A percentile compares a stretch with the other conserved stretches of the same genome.
phyloP scores from a whole-genome alignment of 2,329 filamentous ascomycete genomes.

The Stachybotrys elegans region DNA sequence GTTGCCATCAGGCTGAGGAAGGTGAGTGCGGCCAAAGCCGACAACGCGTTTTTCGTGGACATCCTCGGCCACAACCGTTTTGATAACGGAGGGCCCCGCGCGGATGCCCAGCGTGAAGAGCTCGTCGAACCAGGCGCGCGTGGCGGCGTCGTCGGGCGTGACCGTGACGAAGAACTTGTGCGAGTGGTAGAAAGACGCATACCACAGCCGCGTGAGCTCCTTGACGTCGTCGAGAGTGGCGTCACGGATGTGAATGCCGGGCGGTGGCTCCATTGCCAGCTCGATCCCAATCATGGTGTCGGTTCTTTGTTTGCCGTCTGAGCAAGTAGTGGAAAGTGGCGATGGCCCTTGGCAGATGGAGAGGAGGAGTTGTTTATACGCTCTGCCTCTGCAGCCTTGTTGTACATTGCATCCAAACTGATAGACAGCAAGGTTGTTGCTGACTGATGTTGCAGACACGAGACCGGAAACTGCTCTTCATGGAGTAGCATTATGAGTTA shows the following conservation, averaged over 20 bases:
- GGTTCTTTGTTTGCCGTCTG: too few species aligned
- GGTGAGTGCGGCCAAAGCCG: neutral
- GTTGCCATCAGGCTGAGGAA: conserved; percentile 2
- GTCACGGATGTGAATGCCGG: neutral
- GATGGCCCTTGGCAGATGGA: too few species aligned
- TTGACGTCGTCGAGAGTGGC: conserved; percentile 2
- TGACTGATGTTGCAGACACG: too few species aligned
- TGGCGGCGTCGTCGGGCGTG: neutral
- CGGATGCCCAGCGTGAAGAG: conserved; percentile 3
- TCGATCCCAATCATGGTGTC: neutral
- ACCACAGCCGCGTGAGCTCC: conserved; percentile 2
- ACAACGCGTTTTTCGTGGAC: neutral
- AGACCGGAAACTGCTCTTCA: too few species aligned
- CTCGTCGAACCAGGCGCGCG: conserved; percentile 1
- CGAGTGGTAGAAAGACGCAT: conserved; percentile 2
- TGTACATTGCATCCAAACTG: too few species aligned
- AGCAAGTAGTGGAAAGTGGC: too few species aligned
- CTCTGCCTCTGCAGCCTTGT: too few species aligned
- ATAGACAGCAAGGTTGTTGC: too few species aligned
- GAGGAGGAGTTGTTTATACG: too few species aligned
- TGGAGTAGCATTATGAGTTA: too few species aligned
- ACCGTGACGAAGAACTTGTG: conserved; percentile 1
- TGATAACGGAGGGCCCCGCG: conserved; percentile 1
- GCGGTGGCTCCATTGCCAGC: neutral
- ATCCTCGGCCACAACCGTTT: conserved; percentile 1